Percentiles rank a stretch among this genome's conserved stretches.
Evolutionary conservation across 305 asterid genomes (phyloP).

Genomic region (Caryopteris hybrid): DNA sequence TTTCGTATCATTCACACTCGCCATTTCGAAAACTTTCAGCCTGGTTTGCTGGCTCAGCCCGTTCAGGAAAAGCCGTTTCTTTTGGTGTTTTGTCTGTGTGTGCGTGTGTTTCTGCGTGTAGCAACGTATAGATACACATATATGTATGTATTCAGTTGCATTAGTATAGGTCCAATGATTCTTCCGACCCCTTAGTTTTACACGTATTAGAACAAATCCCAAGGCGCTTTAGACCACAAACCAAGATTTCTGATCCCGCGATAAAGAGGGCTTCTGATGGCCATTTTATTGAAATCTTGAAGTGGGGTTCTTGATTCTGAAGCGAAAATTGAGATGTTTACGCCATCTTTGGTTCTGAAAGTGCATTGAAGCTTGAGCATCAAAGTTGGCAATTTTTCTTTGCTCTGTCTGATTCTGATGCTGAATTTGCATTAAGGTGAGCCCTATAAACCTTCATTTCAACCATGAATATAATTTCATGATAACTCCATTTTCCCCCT

Average conservation of each 20-base stretch:
- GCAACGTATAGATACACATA: background rate
- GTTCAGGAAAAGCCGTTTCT: conserved; percentile 5
- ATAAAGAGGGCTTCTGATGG: background rate
- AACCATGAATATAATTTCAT: background rate
- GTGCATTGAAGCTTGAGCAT: conserved; percentile 3
- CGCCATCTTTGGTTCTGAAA: conserved; percentile 12
- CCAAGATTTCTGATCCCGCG: background rate
- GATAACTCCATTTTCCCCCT: too few species aligned
- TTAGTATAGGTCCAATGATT: conserved; percentile 16
- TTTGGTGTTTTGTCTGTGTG: background rate
- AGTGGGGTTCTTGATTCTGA: conserved; percentile 4
- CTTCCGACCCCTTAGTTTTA: conserved; percentile 7
- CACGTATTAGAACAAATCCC: conserved; percentile 21
- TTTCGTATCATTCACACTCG: background rate
- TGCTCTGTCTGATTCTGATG: conserved; percentile 21
- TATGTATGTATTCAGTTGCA: background rate
- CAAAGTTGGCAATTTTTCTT: conserved; percentile 19
- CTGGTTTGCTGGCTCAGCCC: background rate
- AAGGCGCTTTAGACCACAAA: conserved; percentile 11
- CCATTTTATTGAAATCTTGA: too few species aligned
- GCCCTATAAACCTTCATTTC: background rate
- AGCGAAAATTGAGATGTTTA: conserved; percentile 13
- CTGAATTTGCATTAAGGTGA: conserved; percentile 29
- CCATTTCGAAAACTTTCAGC: background rate
- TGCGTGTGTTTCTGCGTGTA: background rate